A percentile compares a stretch with the other conserved stretches of the same genome.
phyloP scores from a whole-genome alignment of 1,139 yeast genomes.

The Hemisphaericaspora lyxosophila region DNA sequence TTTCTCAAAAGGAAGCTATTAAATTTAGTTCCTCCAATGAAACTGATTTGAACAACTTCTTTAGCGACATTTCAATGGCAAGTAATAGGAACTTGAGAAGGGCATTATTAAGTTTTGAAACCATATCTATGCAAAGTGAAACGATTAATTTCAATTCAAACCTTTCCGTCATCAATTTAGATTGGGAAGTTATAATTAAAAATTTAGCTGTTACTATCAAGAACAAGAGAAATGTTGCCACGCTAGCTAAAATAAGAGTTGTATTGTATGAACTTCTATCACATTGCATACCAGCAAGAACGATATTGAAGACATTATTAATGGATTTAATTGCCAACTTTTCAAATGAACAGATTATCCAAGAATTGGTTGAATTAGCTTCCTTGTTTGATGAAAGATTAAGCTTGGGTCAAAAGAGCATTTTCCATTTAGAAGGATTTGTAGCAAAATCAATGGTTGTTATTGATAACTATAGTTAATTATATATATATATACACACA shows the following conservation, averaged over 20 bases:
- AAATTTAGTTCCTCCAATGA: slow-evolving; percentile 40
- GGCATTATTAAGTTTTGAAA: slow-evolving; percentile 77
- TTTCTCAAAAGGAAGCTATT: slow-evolving; percentile 59
- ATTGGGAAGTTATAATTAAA: slow-evolving; percentile 81
- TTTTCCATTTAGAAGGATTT: slow-evolving; percentile 93
- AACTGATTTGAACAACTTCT: slow-evolving; percentile 38
- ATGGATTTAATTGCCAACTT: slow-evolving; percentile 52
- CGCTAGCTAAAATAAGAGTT: slow-evolving; percentile 70
- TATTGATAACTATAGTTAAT: slow-evolving; percentile 21
- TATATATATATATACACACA: background rate
- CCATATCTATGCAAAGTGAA: slow-evolving; percentile 76
- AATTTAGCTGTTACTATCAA: slow-evolving; percentile 62
- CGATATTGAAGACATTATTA: slow-evolving; percentile 67
- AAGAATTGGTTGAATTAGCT: slow-evolving; percentile 63
- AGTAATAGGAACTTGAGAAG: slow-evolving; percentile 75
- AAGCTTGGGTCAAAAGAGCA: slow-evolving; percentile 82
- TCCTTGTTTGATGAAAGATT: slow-evolving; percentile 85
- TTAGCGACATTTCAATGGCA: slow-evolving; percentile 52
- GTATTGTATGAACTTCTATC: slow-evolving; percentile 80
- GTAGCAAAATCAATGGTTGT: slow-evolving; percentile 82
- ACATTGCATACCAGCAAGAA: slow-evolving; percentile 88
- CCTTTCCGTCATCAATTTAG: slow-evolving; percentile 50
- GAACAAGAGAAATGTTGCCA: slow-evolving; percentile 66
- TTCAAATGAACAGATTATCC: slow-evolving; percentile 36
- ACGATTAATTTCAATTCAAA: slow-evolving; percentile 34